A percentile compares a stretch with the other conserved stretches of the same genome.
Evolutionary conservation across 352 stramenopile species (phyloP).

Genomic region (Phytopythium chamaehyphon): DNA sequence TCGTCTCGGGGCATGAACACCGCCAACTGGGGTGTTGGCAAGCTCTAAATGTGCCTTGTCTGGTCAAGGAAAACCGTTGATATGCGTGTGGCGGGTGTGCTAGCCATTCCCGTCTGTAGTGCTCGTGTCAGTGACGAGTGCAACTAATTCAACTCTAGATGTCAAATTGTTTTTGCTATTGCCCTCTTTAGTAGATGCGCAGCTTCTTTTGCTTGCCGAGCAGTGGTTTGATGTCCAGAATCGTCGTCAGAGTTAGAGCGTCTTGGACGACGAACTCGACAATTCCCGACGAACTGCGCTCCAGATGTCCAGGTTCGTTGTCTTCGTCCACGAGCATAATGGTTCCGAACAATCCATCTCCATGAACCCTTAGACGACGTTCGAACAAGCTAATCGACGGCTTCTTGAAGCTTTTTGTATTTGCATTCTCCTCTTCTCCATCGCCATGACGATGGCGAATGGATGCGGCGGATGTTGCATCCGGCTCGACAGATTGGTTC

Average conservation of each 20-base stretch:
- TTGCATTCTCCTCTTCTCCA: neutral
- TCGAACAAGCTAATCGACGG: slow-evolving; percentile 23
- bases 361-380: slow-evolving; percentile 13
- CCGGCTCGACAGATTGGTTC: neutral
- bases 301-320: slow-evolving; percentile 12
- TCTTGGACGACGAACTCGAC: slow-evolving; percentile 22
- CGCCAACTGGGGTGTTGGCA: slow-evolving; percentile 1
- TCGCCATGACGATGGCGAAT: neutral
- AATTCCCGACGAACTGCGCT: neutral
- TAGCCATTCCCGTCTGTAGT: no score
- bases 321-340: slow-evolving; percentile 20
- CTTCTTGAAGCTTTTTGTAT: neutral
- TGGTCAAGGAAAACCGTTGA: no score
- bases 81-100: no score
- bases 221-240: slow-evolving; percentile 32
- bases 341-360: slow-evolving; percentile 14
- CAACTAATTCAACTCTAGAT: no score
- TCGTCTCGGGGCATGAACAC: neutral
- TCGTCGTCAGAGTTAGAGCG: slow-evolving; percentile 19
- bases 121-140: no score
- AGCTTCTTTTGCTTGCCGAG: slow-evolving; percentile 10
- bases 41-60: neutral
- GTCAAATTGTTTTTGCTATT: no score
- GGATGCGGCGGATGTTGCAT: neutral
- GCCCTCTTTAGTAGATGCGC: neutral